Evolutionary conservation across 202 grass and related monocot genomes (phyloP), one percentile per base, ranked within the genome.

Genomic region (Cymbopogon flexuosus): DNA sequence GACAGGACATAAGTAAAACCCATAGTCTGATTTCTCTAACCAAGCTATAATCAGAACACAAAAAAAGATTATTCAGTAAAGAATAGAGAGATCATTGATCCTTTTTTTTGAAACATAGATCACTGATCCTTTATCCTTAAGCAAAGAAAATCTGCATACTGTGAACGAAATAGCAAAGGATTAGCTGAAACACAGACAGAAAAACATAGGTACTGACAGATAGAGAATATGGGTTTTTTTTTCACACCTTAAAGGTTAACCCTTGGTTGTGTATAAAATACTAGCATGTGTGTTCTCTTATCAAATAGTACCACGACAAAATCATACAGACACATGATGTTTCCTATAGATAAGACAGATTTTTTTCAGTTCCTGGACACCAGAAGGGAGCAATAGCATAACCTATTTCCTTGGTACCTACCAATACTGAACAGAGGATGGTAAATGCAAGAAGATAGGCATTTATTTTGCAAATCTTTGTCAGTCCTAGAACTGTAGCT

Each of bases 361-460:
- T 57, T 59, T 57, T 59, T 67, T 12, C 10, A 61, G 18, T 60
- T 27, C 37, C 3, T 21, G 27, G 59, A 77, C 27, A 69, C 18
- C 24, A 43, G 8, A 22, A 68, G 24, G 30, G 1, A 42, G 14
- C 30, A 74, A 29, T 51, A 65, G n/a, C 33, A 70, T 81, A 64
- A 2, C 6, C 19, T 76, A 33, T 68, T 43, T 68, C 62, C 14
- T 68, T 59, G 34, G 15, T 51, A 59, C 15, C 46, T 16, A 51
- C 21, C 70, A 59, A 75, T 35, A 70, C 18, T 27, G 33, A 6
- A 69, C 13, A 39, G 52, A 41, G 21, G 43, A 70, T 68, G 64
- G 36, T 21, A 72, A 81, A 72, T 78, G 13, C 41, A 79, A 65
- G 58, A 81, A 56, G 33, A 71, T 35, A 45, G 18, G 21, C 39